Base-by-base conservation (phyloP, 2,329 filamentous ascomycete genomes). In the Penicillium glabrum region DNA sequence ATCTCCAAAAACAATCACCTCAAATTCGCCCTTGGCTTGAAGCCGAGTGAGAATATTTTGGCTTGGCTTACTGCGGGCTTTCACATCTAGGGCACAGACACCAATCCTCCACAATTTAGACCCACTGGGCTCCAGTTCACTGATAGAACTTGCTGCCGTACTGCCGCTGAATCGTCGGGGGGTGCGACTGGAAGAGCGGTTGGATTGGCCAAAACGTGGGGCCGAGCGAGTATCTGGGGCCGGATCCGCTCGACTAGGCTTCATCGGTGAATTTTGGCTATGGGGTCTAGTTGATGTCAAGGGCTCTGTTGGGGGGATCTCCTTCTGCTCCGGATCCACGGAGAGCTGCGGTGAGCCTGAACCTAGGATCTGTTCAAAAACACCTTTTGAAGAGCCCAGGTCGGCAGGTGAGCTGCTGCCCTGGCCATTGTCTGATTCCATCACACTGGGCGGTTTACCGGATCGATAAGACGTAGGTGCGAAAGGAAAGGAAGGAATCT, bases 1-100 rank as follows among this genome's bases (percentile, higher is more conserved):
- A 79, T 99, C 95, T 47, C 95, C 96, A 78, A 99, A 99, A 13
- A 99, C 93, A 60, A 96, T 89, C 24, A 98, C 93, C 68, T 99
- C 93, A 69, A 99, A 98, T 67, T 98, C 93, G 49, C 88, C 86
- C 63, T 96, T 93, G 33, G 90, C 86, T 63, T 97, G 93, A 21
- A 99, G 82, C 50, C 93, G 86, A 69, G 96, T 98, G 58, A 99
- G 79, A 65, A 99, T 99, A 70, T 96, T 98, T 64, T 96, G 85
- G 71, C 93, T 97, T 1, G 95, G 95, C 75, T 98, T 98, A 81
- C 93, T 97, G 68, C 95, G 86, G 35, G 95, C 95, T 78, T 99
- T 99, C 65, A 93, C 85, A 77, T 99, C 95, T 57, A 99, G 81
- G 23, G 95, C 96, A 73, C 95, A 99, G 10, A 99, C 91, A 51